Evolutionary conservation across 345 rosid genomes (phyloP), one percentile per base, ranked within the genome.

Genomic region (Eucalyptus regnans): DNA sequence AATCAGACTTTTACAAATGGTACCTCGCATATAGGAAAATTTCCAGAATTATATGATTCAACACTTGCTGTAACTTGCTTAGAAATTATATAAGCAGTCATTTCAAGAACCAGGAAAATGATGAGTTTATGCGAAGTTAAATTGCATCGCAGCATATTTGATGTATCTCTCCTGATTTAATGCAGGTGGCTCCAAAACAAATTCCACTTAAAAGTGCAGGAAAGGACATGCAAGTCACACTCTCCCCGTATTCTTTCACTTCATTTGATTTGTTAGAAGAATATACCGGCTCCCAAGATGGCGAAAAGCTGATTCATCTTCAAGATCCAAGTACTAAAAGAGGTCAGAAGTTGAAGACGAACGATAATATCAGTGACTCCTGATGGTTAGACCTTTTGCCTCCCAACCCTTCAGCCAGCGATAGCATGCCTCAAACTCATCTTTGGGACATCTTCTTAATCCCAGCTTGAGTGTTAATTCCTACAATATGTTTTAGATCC

Each of bases 241-340:
- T 98, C 84, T 54, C 93, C 33, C 98, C 98, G 4, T 88, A 94
- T 90, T 98, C 99, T 1, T 91, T 98, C 58, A 95, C 98, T 88
- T 94, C 98, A 6, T 90, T 95, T 62, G 99, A 98, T 92, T 88
- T 98, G 91, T 91, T 95, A 89, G 94, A 90, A 56, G 93, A 94
- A 86, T 90, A 95, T 18, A 89, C 14, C 16, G 15, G 48, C 84
- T 76, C 15, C 27, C 83, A 37, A 71, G 83, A 71, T 71, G 83
- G 48, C 83, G 83, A 71, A 71, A 18, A 41, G 83, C 8, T 18
- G 46, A 71, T 37, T 37, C 84, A 76, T 41, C 84, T 76, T 41
- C 48, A 10, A 76, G 29, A 76, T 41, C 84, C 84, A 76, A 76
- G 84, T 41, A 41, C 83, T 76, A 20, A 37, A 76, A 76, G 43